Conservation (phyloP, 306 rosid species). For the Quercus variabilis region DNA sequence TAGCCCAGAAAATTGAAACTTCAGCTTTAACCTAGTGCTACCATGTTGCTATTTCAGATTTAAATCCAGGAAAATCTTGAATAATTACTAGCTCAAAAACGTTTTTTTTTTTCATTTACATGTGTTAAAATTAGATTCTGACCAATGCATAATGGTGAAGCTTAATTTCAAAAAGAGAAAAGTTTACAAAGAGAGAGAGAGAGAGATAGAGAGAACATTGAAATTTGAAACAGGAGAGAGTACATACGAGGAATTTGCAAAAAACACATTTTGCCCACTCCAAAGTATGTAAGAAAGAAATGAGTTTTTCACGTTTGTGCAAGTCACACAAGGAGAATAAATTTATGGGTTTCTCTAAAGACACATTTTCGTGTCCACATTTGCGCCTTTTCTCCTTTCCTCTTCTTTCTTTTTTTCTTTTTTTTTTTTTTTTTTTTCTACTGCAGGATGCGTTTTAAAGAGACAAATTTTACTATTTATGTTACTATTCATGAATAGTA, state of each 20-base stretch:
- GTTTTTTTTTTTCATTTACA: neutral
- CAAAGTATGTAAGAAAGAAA: no score
- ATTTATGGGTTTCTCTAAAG: no score
- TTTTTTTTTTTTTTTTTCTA: no score
- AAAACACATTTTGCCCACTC: neutral
- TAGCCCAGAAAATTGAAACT: neutral
- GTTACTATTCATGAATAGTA: no score
- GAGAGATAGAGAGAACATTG: neutral
- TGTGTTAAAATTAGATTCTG: neutral
- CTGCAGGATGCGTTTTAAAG: no score
- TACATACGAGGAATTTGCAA: neutral
- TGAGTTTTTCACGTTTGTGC: no score
- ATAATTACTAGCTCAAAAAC: neutral
- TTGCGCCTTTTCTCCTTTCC: no score
- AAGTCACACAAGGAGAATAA: no score
- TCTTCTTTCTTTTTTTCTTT: no score
- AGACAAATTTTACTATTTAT: no score
- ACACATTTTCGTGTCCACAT: no score
- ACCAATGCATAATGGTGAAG: neutral
- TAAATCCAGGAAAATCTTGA: neutral
- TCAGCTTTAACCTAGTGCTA: neutral
- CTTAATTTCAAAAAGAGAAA: neutral
- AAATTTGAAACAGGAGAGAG: neutral
- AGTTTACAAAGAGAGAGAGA: neutral
- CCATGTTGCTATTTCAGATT: neutral